Evolutionary conservation across 2,329 filamentous ascomycete genomes (phyloP).

Genomic region (Chrysoporthe cubensis): DNA sequence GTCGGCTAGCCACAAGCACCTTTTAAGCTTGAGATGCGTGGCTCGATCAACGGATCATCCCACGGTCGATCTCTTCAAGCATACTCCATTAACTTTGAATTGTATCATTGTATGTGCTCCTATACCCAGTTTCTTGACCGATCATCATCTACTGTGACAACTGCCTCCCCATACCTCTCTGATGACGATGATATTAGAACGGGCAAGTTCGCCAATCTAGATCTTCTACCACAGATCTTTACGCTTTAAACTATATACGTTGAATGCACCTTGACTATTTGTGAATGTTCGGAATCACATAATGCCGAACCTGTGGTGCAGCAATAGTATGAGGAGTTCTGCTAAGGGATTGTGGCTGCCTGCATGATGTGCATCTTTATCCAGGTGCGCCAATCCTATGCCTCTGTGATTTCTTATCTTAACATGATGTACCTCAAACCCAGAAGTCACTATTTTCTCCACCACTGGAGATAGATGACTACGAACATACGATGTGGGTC

Average conservation of each 20-base stretch:
- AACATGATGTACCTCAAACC: neutral
- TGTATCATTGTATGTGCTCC: conserved; percentile 30
- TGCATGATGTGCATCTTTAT: conserved; percentile 2
- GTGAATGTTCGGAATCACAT: neutral
- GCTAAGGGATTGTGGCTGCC: neutral
- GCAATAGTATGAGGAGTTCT: neutral
- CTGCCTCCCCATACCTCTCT: neutral
- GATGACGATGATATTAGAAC: neutral
- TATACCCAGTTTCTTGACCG: conserved; percentile 2
- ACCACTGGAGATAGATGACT: neutral
- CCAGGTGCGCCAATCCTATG: conserved; percentile 1
- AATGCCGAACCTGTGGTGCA: neutral
- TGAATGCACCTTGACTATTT: neutral
- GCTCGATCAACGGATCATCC: neutral
- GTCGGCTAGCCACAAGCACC: conserved; percentile 89
- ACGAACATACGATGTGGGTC: neutral
- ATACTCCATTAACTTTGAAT: conserved; percentile 20
- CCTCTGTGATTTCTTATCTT: conserved; percentile 7
- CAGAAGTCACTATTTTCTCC: neutral
- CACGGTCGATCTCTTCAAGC: conserved; percentile 10
- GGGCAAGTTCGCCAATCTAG: neutral
- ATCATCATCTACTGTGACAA: neutral
- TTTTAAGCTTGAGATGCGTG: conserved; percentile 61
- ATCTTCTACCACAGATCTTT: neutral
- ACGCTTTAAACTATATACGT: neutral